Conservation (phyloP, 768 basidiomycete species). For the Leucocoprinus leucothites region DNA sequence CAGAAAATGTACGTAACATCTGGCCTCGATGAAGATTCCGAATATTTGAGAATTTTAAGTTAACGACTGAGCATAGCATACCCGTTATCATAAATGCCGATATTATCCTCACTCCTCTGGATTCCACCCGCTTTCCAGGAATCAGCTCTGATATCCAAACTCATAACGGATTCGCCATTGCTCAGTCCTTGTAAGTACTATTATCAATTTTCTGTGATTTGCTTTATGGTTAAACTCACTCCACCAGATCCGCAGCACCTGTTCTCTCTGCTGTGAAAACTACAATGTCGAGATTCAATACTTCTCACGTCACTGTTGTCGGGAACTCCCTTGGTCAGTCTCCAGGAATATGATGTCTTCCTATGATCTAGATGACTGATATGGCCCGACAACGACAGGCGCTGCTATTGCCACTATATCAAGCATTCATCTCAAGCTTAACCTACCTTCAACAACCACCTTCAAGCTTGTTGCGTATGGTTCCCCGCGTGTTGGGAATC, state of each 20-base stretch:
- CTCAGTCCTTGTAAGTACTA: slow-evolving; percentile 22
- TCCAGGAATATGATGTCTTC: too few species aligned
- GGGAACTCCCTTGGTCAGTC: slow-evolving; percentile 40
- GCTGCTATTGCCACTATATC: slow-evolving; percentile 43
- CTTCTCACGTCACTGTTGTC: slow-evolving; percentile 36
- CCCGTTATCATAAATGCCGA: slow-evolving; percentile 36
- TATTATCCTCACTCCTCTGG: slow-evolving; percentile 28
- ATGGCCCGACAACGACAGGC: slow-evolving; percentile 20
- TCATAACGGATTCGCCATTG: slow-evolving; percentile 40
- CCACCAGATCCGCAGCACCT: slow-evolving; percentile 32
- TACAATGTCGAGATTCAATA: slow-evolving; percentile 28
- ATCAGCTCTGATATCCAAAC: slow-evolving; percentile 34
- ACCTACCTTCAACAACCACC: slow-evolving; percentile 36
- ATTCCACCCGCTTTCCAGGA: slow-evolving; percentile 42
- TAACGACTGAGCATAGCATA: slow-evolving; percentile 24
- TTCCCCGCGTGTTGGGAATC: slow-evolving; percentile 39
- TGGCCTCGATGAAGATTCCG: too few species aligned
- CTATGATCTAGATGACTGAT: too few species aligned
- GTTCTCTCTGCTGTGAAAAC: slow-evolving; percentile 37
- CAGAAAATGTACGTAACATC: slow-evolving; percentile 31
- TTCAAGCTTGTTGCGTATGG: slow-evolving; percentile 39
- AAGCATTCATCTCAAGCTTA: slow-evolving; percentile 45
- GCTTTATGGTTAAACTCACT: neutral
- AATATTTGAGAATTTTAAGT: too few species aligned
- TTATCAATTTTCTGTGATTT: too few species aligned